Evolutionary conservation across 495 filamentous ascomycete genomes (phyloP), one percentile per base, ranked within the genome.

Genomic region (Penicillium pancosmium): DNA sequence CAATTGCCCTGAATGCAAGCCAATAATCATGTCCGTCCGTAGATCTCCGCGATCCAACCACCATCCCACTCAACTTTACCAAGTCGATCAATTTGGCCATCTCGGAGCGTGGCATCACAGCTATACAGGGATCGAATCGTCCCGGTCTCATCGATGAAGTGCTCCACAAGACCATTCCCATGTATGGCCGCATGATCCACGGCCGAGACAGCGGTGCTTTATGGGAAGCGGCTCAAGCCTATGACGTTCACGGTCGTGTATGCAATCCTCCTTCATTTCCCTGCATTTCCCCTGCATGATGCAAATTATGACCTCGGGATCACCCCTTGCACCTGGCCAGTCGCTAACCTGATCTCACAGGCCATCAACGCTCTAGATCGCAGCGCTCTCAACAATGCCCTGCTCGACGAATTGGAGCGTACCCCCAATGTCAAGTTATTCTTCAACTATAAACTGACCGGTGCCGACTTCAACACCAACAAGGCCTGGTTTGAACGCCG

Each of bases 111-210:
- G 94, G 94, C n/a, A 90, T 97, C 68, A 91, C 90, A 66, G 87
- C 93, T 34, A 87, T 98, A 76, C 80, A 82, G 23, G 74, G 88
- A 59, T 84, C 90, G 1, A 74, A 82, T 44, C 80, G 83, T 16
- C 68, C 80, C 6, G 81, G 82, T 11, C 80, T 97, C 25, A 79
- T 95, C 50, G 81, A 92, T 1, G 81, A 87, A 65, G 82, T 98
- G 21, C 78, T 93, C 44, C 73, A 71, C 15, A 84, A 89, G 48
- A 90, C 93, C 0, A 91, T 97, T 54, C 95, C 95, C 6, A 96
- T 99, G 91, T 76, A 87, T 59, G 93, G 93, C 10, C 91, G 94
- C n/a, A 98, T 98, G 94, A 94, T 99, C 52, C 94, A 99, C 68
- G 87, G 90, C 21, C 79, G 80, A 59, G 78, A 78, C n/a, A 67